Base-by-base conservation (phyloP, 441 rosid genomes). In the Arabidopsis hybrid region DNA sequence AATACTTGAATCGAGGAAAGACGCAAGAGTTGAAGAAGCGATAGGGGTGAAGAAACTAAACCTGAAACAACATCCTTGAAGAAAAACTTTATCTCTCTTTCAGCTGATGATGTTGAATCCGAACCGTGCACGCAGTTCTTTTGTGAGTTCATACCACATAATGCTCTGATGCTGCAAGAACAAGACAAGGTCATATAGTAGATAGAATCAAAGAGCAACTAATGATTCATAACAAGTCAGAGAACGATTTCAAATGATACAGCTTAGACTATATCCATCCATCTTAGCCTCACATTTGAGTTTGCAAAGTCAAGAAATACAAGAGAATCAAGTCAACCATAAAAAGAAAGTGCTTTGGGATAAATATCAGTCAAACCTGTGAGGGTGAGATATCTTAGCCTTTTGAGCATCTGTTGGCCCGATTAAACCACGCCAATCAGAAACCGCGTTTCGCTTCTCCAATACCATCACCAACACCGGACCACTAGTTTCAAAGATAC, bases 41-140 rank as follows among this genome's bases (percentile, higher is more conserved):
- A 43, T 67, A 72, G 2, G 9, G 32, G 29, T 32, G 18, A 36
- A 21, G 51, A 60, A 55, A 72, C 53, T 71, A 49, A 13, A 93
- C 93, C 90, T 81, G 82, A 62, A 40, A 79, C 55, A 21, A 10
- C 43, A 65, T 85, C 85, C 56, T 69, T 65, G 76, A 91, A 91
- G 90, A 94, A 91, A 83, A 94, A 89, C 36, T 84, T 65, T 66
- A 94, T 90, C 80, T 91, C 95, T 69, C 97, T 84, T 81, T 79
- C 80, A 67, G 95, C 96, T 14, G 95, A 93, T 66, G 79, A 74
- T 52, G 73, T 67, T 64, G 97, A 94, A 84, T 90, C 97, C 0
- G 97, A 94, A 65, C 97, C 97, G 72, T 89, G 95, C 57, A 90
- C 89, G 63, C 95, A 94, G 58, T 91, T 94, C 65, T 71, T 83